phyloP scores from a whole-genome alignment of 2,329 filamentous ascomycete genomes.

The Xylariaceae sp. region DNA sequence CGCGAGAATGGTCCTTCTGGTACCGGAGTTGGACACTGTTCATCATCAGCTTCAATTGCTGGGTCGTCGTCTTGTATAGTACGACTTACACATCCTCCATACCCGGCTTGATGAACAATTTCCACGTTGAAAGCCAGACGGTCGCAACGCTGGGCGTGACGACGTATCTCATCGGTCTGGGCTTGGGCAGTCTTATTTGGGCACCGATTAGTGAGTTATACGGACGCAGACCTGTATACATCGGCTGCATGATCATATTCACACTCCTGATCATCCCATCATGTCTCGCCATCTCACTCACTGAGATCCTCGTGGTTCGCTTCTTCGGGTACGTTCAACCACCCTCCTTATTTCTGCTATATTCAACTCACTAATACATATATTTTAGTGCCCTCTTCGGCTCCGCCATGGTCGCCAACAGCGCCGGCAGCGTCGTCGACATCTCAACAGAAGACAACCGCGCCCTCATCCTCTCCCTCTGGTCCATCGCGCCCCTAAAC shows the following conservation, averaged over 20 bases:
- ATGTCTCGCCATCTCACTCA: conserved; percentile 62
- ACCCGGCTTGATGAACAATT: conserved; percentile 63
- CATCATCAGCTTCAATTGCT: conserved; percentile 43
- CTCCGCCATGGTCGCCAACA: conserved; percentile 75
- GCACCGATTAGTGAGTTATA: conserved; percentile 70
- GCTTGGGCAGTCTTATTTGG: conserved; percentile 63
- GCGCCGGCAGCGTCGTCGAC: conserved; percentile 77
- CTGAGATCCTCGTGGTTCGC: conserved; percentile 63
- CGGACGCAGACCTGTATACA: conserved; percentile 63
- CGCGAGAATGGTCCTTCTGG: conserved; percentile 61
- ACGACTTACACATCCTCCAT: conserved; percentile 73
- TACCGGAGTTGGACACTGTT: conserved; percentile 40
- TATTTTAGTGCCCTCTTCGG: conserved; percentile 57
- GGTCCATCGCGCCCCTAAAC: conserved; percentile 80
- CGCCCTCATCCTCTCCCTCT: conserved; percentile 77
- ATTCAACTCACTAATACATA: conserved; percentile 27
- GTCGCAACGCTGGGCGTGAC: conserved; percentile 72
- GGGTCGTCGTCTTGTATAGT: conserved; percentile 63
- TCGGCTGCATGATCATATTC: conserved; percentile 60
- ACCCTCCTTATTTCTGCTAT: not conserved
- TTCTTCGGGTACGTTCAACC: conserved; percentile 58
- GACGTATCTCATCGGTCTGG: conserved; percentile 71
- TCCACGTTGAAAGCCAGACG: conserved; percentile 51
- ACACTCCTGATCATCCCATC: conserved; percentile 66
- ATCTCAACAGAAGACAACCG: conserved; percentile 75